phyloP scores from a whole-genome alignment of 208 protist genomes.

The Wallacemonas rigidus region DNA sequence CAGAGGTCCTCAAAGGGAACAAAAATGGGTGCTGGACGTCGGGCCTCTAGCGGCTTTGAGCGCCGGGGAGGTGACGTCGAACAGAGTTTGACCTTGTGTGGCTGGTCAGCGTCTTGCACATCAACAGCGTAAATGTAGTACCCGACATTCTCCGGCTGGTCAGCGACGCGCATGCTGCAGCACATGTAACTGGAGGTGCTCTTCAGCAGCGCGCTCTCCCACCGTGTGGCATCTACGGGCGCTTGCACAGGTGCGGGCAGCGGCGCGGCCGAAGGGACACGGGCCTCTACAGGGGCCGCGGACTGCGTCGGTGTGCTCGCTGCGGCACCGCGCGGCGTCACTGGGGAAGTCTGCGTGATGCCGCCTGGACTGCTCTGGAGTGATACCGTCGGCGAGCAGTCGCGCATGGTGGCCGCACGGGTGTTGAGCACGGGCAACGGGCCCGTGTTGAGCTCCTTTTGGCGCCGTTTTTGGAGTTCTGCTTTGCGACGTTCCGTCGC shows the following conservation, averaged over 20 bases:
- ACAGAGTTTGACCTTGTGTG: constrained; percentile 21
- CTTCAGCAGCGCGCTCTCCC: neutral
- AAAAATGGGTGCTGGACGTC: constrained; percentile 37
- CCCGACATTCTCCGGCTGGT: constrained; percentile 20
- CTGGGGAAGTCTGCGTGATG: neutral
- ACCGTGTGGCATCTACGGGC: too few species aligned
- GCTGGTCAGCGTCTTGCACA: constrained; percentile 8
- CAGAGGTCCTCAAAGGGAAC: constrained; percentile 8
- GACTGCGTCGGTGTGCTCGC: neutral
- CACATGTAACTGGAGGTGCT: constrained; percentile 10
- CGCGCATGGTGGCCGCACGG: neutral
- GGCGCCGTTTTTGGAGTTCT: constrained; percentile 30
- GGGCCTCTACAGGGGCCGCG: too few species aligned
- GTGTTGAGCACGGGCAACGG: constrained; percentile 12
- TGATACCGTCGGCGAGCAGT: neutral
- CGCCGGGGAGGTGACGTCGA: constrained; percentile 26
- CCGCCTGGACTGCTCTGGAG: neutral
- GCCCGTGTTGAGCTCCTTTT: constrained; percentile 17
- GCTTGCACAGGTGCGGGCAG: too few species aligned
- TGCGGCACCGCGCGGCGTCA: neutral
- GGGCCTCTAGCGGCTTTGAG: constrained; percentile 33
- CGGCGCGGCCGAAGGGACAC: too few species aligned
- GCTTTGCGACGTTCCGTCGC: constrained; percentile 33
- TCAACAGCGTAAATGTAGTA: constrained; percentile 33
- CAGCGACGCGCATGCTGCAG: constrained; percentile 16